These are phyloP conservation scores for Xerocomus nothofagi DNA, from an alignment of 1,284 basidiomycete genomes.

Conservation along the genomic window DNA sequence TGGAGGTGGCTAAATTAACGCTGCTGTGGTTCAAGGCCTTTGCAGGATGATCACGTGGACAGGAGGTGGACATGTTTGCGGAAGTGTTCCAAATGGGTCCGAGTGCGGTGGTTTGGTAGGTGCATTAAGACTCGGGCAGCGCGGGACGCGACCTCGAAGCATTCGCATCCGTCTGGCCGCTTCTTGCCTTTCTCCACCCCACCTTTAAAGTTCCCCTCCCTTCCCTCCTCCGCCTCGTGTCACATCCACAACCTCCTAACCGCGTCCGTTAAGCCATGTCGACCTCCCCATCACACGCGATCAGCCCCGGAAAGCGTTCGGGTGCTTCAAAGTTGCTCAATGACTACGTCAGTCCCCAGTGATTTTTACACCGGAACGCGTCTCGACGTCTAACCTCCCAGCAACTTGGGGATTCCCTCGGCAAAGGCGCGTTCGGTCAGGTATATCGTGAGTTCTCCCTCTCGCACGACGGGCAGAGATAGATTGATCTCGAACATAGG, in stretches of 20 bases:
- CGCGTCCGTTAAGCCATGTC: slow-evolving; percentile 37
- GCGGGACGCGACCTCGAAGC: slow-evolving; percentile 39
- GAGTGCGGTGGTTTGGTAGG: slow-evolving; percentile 18
- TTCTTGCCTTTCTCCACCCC: slow-evolving; percentile 11
- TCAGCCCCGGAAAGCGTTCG: slow-evolving; percentile 35
- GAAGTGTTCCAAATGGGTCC: slow-evolving; percentile 35
- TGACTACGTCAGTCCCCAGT: slow-evolving; percentile 51
- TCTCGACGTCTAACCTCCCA: slow-evolving; percentile 35
- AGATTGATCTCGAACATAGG: slow-evolving; percentile 44
- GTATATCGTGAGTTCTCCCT: slow-evolving; percentile 75
- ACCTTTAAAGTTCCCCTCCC: slow-evolving; percentile 11
- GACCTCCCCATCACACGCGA: slow-evolving; percentile 43
- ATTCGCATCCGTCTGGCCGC: slow-evolving; percentile 17
- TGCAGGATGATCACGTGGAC: slow-evolving; percentile 29
- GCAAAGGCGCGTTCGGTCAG: slow-evolving; percentile 92
- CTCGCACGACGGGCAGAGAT: neutral
- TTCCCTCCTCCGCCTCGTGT: neutral
- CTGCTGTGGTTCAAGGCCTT: neutral
- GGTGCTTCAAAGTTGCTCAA: slow-evolving; percentile 52
- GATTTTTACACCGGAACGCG: slow-evolving; percentile 1
- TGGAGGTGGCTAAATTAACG: slow-evolving; percentile 7
- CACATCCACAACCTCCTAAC: neutral
- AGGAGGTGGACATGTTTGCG: slow-evolving; percentile 5
- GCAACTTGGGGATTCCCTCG: slow-evolving; percentile 94
- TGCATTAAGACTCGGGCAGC: slow-evolving; percentile 32